phyloP scores from a whole-genome alignment of 2,329 filamentous ascomycete genomes.

The Nemania serpens region DNA sequence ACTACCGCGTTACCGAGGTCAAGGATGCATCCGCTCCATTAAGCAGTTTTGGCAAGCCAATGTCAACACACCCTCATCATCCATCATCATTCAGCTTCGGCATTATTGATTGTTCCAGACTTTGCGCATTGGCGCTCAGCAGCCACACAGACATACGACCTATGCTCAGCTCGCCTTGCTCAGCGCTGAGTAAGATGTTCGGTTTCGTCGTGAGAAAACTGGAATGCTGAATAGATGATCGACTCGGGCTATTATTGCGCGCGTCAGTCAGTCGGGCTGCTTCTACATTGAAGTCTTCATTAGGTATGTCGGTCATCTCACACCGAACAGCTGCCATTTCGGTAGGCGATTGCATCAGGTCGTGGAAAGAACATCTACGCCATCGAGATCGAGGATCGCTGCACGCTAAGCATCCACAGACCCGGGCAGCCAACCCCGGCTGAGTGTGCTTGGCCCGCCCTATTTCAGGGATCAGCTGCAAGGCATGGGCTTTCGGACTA shows the following conservation, averaged over 20 bases:
- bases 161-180: neutral
- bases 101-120: too few species aligned
- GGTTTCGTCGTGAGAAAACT: too few species aligned
- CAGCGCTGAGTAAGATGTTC: conserved; percentile 22
- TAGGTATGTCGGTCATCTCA: conserved; percentile 22
- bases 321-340: conserved; percentile 23
- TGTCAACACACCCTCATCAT: too few species aligned
- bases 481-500: conserved; percentile 1
- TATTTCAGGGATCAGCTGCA: conserved; percentile 13
- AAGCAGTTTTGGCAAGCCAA: too few species aligned
- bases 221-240: too few species aligned
- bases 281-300: conserved; percentile 12
- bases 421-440: conserved; percentile 6
- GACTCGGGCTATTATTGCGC: too few species aligned
- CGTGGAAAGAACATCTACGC: neutral
- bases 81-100: too few species aligned
- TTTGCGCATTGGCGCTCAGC: conserved; percentile 2
- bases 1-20: too few species aligned
- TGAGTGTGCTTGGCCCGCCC: neutral
- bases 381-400: conserved; percentile 13
- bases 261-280: too few species aligned
- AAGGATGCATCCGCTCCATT: too few species aligned
- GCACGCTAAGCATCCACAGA: conserved; percentile 12
- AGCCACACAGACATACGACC: neutral
- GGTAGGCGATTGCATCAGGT: conserved; percentile 5